phyloP scores from a whole-genome alignment of 768 basidiomycete genomes.

The Pulveroboletus sp. region DNA sequence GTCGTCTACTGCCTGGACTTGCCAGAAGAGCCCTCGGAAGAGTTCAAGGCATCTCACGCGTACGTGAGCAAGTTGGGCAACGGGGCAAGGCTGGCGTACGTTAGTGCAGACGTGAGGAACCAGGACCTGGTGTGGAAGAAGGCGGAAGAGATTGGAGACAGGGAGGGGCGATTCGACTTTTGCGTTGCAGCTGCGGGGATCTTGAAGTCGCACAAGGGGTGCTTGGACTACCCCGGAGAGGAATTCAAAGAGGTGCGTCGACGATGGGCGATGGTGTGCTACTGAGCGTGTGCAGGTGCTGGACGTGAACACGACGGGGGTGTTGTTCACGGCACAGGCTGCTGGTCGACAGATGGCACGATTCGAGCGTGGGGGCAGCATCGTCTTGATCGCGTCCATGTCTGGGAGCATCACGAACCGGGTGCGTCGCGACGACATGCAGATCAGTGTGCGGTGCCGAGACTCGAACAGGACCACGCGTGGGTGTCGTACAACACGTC shows the following conservation, averaged over 20 bases:
- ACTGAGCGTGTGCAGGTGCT: constrained; percentile 46
- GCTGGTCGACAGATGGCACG: constrained; percentile 57
- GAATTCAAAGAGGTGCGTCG: constrained; percentile 59
- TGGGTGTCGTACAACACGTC: constrained; percentile 78
- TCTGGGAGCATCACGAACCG: constrained; percentile 69
- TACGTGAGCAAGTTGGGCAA: constrained; percentile 49
- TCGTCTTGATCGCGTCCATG: constrained; percentile 61
- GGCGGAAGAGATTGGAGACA: constrained; percentile 58
- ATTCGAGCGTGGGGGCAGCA: constrained; percentile 47
- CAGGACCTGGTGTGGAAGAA: constrained; percentile 58
- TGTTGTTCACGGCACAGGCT: constrained; percentile 60
- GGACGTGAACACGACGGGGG: constrained; percentile 62
- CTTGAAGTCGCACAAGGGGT: constrained; percentile 55
- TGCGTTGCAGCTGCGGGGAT: constrained; percentile 81
- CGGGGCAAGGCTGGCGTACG: constrained; percentile 53
- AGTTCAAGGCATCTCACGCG: constrained; percentile 52
- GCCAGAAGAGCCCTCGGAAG: constrained; percentile 50
- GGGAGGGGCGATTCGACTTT: constrained; percentile 69
- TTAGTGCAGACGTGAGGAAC: constrained; percentile 61
- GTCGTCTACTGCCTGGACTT: constrained; percentile 71
- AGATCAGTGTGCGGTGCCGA: background rate
- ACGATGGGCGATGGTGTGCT: background rate
- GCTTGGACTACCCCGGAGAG: constrained; percentile 61
- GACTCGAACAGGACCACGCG: constrained; percentile 53
- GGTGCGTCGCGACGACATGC: constrained; percentile 33